A percentile compares a stretch with the other conserved stretches of the same genome.
Evolutionary conservation across 805 yeast genomes (phyloP).

Genomic region (Yarrowia sp.): DNA sequence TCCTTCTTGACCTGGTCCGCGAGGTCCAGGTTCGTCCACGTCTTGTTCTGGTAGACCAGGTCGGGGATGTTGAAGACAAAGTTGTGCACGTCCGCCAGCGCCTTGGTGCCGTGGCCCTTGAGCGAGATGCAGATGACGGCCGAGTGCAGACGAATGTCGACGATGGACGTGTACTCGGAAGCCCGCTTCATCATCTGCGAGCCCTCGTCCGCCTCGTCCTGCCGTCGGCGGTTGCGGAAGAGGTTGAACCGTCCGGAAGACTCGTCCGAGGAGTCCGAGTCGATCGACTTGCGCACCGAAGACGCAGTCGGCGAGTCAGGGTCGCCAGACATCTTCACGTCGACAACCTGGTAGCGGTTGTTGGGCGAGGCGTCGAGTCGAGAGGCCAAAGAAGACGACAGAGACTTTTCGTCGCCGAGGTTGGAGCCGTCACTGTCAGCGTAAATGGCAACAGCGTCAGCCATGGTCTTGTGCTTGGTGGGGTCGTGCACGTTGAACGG

Average conservation of each 20-base stretch:
- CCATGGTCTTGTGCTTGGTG: constrained; percentile 29
- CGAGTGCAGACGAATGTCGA: constrained; percentile 52
- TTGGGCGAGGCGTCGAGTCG: not conserved
- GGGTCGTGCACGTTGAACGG: constrained; percentile 33
- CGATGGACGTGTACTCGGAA: constrained; percentile 65
- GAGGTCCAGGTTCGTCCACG: constrained; percentile 73
- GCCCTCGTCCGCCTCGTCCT: constrained; percentile 40
- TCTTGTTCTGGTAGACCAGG: constrained; percentile 55
- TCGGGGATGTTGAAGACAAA: constrained; percentile 66
- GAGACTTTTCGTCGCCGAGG: constrained; percentile 23
- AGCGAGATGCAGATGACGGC: constrained; percentile 66
- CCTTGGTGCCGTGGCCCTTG: constrained; percentile 66
- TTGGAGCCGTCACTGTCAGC: constrained; percentile 27
- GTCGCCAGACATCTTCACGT: not conserved
- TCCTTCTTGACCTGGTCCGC: constrained; percentile 59
- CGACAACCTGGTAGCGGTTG: constrained; percentile 19
- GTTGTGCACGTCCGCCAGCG: constrained; percentile 73
- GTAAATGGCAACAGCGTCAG: constrained; percentile 29
- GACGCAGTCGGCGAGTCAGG: not conserved
- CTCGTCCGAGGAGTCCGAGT: constrained; percentile 4
- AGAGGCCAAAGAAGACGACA: constrained; percentile 21
- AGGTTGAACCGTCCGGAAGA: constrained; percentile 9
- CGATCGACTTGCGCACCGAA: not conserved
- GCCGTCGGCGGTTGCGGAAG: constrained; percentile 12
- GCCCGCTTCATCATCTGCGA: constrained; percentile 75